Base-by-base conservation (phyloP, 768 basidiomycete genomes). In the Coprinopsis cinerea region DNA sequence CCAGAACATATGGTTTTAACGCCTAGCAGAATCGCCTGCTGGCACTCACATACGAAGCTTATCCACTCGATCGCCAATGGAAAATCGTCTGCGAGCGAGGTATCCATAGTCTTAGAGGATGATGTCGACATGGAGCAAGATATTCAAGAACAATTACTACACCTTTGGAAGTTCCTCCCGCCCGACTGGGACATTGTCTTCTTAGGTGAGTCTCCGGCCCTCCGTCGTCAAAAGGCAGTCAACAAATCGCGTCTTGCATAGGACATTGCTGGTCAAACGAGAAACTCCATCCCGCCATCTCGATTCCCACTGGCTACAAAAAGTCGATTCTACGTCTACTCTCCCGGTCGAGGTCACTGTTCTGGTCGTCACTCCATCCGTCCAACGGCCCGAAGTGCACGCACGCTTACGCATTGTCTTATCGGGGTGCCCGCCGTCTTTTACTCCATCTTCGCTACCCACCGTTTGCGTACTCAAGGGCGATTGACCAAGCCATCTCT, bases 241-340 rank as follows among this genome's bases (percentile, higher is more conserved):
- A 27, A 44, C 11, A 47, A 42, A 32, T 51, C 13, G 13, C 47
- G 9, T n/a, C 6, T 44, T 56, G 27, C 44, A 25, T 53, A 88
- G 87, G 88, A 5, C 83, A 89, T 55, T 89, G 86, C 58, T 88
- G 87, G 87, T 87, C 85, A 18, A 69, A 87, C 52, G 86, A 90
- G 63, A 64, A 76, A 1, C 61, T 59, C 49, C 64, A 76, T 30
- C 68, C 76, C 2, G 63, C 78, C 4, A 46, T 74, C 22, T 48
- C 58, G 23, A 47, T 32, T 15, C 20, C 26, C 37, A 47, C 39
- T 20, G 13, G n/a, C n/a, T n/a, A n/a, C n/a, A n/a, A n/a, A n/a
- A n/a, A n/a, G n/a, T n/a, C 36, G 11, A 9, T 18, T 6, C 17
- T 18, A 43, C 18, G 18, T 17, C 41, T 23, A 5, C 24, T 25